These are phyloP conservation scores for Chytridiales sp. DNA, from an alignment of 371 early-diverging fungal species.

Conservation along the genomic window DNA sequence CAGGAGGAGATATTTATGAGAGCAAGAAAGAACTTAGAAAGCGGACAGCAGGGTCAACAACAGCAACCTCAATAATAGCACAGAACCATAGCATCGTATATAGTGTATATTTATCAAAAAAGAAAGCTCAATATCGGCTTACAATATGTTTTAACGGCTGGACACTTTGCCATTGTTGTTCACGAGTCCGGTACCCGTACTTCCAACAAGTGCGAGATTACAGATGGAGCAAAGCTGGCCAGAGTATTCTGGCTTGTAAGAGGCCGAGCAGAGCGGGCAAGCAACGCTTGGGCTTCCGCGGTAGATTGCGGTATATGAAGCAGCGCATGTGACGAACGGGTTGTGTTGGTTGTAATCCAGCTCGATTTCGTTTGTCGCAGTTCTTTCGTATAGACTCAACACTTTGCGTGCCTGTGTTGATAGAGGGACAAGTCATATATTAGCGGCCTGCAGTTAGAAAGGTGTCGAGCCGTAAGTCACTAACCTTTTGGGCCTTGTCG, in stretches of 20 bases:
- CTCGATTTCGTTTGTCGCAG: conserved; percentile 74
- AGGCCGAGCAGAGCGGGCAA: conserved; percentile 86
- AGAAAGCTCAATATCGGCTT: neutral
- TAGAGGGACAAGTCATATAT: neutral
- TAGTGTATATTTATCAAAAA: neutral
- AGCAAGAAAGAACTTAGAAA: conserved; percentile 58
- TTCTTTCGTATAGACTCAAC: conserved; percentile 73
- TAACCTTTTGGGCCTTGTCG: conserved; percentile 71
- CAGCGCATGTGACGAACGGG: conserved; percentile 82
- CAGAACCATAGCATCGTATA: neutral
- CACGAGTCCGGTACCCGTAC: conserved; percentile 39
- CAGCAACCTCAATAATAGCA: neutral
- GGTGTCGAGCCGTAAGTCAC: neutral
- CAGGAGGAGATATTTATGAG: conserved; percentile 95
- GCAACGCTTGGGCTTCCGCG: conserved; percentile 69
- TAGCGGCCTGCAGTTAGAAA: neutral
- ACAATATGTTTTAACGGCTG: neutral
- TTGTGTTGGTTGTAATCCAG: conserved; percentile 91
- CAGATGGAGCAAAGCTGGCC: conserved; percentile 83
- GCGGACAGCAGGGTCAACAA: conserved; percentile 9
- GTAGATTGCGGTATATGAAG: conserved; percentile 83
- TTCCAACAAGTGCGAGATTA: conserved; percentile 64
- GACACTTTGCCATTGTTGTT: conserved; percentile 16
- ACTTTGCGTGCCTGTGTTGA: conserved; percentile 73
- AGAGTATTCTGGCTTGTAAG: conserved; percentile 78